These are phyloP conservation scores for Microbotryum violaceum DNA, from an alignment of 1,284 basidiomycete genomes.

Conservation along the genomic window DNA sequence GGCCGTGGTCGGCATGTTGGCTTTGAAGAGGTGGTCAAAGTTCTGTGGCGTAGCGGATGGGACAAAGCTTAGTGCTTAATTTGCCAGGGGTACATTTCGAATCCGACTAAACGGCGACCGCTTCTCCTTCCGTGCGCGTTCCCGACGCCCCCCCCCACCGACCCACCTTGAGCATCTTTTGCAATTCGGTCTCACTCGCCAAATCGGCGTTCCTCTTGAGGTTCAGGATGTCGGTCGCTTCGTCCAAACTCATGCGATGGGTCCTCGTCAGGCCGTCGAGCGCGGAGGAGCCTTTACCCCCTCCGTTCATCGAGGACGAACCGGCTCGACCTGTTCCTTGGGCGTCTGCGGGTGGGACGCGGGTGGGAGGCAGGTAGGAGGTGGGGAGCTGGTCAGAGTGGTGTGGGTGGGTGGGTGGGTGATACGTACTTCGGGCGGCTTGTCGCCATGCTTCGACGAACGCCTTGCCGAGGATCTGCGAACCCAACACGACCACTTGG, in stretches of 20 bases:
- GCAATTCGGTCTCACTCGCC: constrained; percentile 44
- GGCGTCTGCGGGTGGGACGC: not conserved
- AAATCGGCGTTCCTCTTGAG: constrained; percentile 53
- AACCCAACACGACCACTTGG: constrained; percentile 72
- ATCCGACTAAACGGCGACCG: no score
- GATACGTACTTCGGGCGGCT: constrained; percentile 84
- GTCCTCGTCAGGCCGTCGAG: constrained; percentile 65
- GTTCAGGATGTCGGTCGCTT: constrained; percentile 90
- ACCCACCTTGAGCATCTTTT: constrained; percentile 64
- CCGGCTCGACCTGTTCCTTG: constrained; percentile 3
- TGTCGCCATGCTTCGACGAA: constrained; percentile 84
- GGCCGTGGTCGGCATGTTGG: constrained; percentile 60
- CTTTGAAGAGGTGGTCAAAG: constrained; percentile 88
- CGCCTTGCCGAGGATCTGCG: constrained; percentile 83
- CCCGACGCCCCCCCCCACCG: no score
- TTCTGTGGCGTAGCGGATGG: constrained; percentile 49
- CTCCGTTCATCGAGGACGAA: constrained; percentile 46
- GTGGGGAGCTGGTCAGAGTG: not conserved
- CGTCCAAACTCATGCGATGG: constrained; percentile 90
- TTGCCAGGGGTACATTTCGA: no score
- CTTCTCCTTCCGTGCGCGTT: no score
- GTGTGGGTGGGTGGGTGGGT: not conserved
- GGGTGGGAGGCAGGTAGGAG: no score
- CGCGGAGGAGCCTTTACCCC: constrained; percentile 62
- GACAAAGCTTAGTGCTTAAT: no score